Conservation (phyloP, 2,329 filamentous ascomycete species). For the Cercospora sp. region DNA sequence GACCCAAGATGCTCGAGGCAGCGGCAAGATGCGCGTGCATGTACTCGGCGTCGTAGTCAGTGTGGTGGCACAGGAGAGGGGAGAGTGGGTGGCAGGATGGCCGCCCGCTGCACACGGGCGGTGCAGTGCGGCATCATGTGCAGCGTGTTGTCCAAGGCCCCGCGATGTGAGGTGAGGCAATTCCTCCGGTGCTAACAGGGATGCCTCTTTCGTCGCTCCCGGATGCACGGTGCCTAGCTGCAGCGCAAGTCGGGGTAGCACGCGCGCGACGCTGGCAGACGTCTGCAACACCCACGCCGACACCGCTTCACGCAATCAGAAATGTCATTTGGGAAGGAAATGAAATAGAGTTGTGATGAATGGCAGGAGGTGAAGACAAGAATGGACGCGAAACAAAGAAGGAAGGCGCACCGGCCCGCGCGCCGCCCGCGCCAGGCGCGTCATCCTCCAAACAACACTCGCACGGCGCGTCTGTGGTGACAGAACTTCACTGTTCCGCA, state of each 20-base stretch:
- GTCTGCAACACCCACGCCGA: background rate
- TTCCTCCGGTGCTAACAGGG: background rate
- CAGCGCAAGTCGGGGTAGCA: background rate
- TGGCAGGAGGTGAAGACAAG: background rate
- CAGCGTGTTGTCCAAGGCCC: background rate
- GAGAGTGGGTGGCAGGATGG: slow-evolving; percentile 9
- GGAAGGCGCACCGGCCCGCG: background rate
- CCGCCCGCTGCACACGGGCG: background rate
- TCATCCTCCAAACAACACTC: background rate
- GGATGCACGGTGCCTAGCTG: background rate
- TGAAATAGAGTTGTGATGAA: background rate
- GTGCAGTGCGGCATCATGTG: slow-evolving; percentile 3
- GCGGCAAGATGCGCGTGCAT: slow-evolving; percentile 6
- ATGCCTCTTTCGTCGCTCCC: slow-evolving; percentile 6
- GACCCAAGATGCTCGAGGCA: background rate
- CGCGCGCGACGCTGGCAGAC: background rate
- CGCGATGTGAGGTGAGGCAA: slow-evolving; percentile 10
- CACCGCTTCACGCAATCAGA: background rate
- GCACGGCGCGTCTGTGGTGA: background rate
- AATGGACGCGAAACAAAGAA: slow-evolving; percentile 1
- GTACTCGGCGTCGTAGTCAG: background rate
- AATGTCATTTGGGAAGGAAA: background rate
- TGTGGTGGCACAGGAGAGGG: slow-evolving; percentile 11
- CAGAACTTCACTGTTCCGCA: background rate
- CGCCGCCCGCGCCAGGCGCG: background rate